Evolutionary conservation across 208 protist genomes (phyloP).

Genomic region (Crithidia bombi): DNA sequence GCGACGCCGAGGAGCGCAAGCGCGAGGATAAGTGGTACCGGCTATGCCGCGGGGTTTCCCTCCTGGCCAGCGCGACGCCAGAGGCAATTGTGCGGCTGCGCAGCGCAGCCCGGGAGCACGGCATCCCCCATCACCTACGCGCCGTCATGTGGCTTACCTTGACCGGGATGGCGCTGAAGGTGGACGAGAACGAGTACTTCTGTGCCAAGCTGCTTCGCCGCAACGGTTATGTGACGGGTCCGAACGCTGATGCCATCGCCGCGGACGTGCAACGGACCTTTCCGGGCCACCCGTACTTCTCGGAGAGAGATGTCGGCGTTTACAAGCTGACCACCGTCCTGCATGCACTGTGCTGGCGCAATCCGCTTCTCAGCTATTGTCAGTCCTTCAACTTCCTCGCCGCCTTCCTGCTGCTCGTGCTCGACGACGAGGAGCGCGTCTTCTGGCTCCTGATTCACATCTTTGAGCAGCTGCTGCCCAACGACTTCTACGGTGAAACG

Average conservation of each 20-base stretch:
- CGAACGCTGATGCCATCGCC: conserved; percentile 48
- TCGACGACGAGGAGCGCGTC: conserved; percentile 70
- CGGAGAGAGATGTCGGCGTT: conserved; percentile 50
- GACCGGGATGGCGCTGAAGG: conserved; percentile 60
- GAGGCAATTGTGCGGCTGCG: conserved; percentile 44
- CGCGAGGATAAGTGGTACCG: conserved; percentile 60
- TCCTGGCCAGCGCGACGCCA: conserved; percentile 52
- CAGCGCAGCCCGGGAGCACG: conserved; percentile 31
- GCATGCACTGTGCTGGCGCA: conserved; percentile 80
- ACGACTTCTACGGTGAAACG: conserved; percentile 72
- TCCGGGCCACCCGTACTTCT: conserved; percentile 73
- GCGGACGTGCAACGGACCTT: conserved; percentile 78
- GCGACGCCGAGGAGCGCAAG: conserved; percentile 38
- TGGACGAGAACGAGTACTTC: conserved; percentile 81
- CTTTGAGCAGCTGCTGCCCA: conserved; percentile 67
- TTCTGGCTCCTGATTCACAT: conserved; percentile 72
- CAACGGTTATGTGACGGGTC: conserved; percentile 55
- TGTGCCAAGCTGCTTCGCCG: conserved; percentile 56
- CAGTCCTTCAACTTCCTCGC: conserved; percentile 83
- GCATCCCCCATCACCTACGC: conserved; percentile 56
- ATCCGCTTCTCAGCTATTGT: conserved; percentile 81
- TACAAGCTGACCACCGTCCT: conserved; percentile 67
- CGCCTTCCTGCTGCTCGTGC: conserved; percentile 58
- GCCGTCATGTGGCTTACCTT: conserved; percentile 75
- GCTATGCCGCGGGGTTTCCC: conserved; percentile 47